These are phyloP conservation scores for Hibiscus mutabilis DNA, from an alignment of 345 rosid species.

Conservation along the genomic window DNA sequence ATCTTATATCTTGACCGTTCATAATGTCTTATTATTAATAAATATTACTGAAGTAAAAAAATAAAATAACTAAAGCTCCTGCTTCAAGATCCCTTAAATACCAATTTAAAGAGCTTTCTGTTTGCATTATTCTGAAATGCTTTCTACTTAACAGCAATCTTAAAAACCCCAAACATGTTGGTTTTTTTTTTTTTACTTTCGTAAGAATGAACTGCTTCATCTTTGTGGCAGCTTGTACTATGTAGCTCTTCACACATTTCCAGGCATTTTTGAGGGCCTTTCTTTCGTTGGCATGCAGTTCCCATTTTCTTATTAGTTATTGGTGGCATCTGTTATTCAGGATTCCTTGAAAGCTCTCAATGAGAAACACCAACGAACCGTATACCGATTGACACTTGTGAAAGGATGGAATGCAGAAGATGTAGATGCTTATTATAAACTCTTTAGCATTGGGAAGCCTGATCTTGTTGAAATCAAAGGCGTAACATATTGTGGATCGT, in stretches of 20 bases:
- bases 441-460: slow-evolving; percentile 81
- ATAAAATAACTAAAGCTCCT: no score
- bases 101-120: not conserved
- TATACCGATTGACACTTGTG: slow-evolving; percentile 1
- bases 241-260: not conserved
- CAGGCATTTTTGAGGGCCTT: not conserved
- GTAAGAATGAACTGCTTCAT: not conserved
- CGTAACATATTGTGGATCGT: slow-evolving; percentile 94
- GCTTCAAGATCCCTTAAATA: not conserved
- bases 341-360: slow-evolving; percentile 76
- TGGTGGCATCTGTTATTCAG: slow-evolving; percentile 24
- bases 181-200: not conserved
- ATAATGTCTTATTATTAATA: no score
- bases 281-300: not conserved
- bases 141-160: not conserved
- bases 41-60: no score
- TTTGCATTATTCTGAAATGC: slow-evolving; percentile 1
- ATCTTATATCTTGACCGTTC: no score
- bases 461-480: slow-evolving; percentile 98
- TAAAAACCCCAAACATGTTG: not conserved
- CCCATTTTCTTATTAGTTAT: slow-evolving; percentile 14
- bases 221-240: not conserved
- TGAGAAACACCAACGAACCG: slow-evolving; percentile 71
- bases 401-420: slow-evolving; percentile 47
- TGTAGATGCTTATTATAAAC: slow-evolving; percentile 72